Conservation (phyloP, 2,329 filamentous ascomycete species). For the Exophiala mesophila region DNA sequence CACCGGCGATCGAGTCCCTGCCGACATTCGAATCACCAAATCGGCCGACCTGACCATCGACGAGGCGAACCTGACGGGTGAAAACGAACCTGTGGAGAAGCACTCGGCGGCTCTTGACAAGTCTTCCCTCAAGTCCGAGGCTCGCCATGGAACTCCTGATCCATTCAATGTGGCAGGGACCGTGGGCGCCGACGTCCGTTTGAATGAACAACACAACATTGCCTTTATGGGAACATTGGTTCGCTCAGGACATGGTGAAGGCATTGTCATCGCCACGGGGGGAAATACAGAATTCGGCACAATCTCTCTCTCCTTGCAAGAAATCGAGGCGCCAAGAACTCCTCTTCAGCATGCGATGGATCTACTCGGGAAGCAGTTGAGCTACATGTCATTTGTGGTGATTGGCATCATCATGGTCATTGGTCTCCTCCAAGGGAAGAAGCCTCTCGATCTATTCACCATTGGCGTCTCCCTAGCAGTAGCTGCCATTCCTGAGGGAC, state of each 20-base stretch:
- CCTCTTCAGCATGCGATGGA: constrained; percentile 96
- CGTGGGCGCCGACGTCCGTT: constrained; percentile 60
- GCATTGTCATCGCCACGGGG: constrained; percentile 94
- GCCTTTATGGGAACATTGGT: constrained; percentile 98
- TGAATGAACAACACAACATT: constrained; percentile 79
- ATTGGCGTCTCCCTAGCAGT: constrained; percentile 96
- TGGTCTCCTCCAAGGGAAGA: constrained; percentile 83
- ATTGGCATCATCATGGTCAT: constrained; percentile 90
- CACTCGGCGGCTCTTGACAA: constrained; percentile 56
- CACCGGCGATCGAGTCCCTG: constrained; percentile 92
- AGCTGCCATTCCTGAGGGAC: constrained; percentile 91
- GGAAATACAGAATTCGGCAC: constrained; percentile 91
- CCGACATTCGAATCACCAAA: constrained; percentile 89
- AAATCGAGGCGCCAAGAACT: constrained; percentile 91
- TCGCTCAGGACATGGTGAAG: constrained; percentile 89
- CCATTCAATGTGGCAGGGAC: constrained; percentile 56
- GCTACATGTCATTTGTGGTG: constrained; percentile 92
- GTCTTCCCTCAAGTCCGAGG: constrained; percentile 29
- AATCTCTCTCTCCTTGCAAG: constrained; percentile 87
- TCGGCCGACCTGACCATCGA: constrained; percentile 89
- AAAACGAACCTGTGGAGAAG: constrained; percentile 88
- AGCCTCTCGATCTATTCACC: constrained; percentile 89
- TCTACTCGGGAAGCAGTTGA: constrained; percentile 89
- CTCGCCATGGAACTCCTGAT: constrained; percentile 50
- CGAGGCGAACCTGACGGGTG: constrained; percentile 92